These are phyloP conservation scores for Nematodospora anomalae DNA, from an alignment of 1,139 yeast species.

Conservation along the genomic window DNA sequence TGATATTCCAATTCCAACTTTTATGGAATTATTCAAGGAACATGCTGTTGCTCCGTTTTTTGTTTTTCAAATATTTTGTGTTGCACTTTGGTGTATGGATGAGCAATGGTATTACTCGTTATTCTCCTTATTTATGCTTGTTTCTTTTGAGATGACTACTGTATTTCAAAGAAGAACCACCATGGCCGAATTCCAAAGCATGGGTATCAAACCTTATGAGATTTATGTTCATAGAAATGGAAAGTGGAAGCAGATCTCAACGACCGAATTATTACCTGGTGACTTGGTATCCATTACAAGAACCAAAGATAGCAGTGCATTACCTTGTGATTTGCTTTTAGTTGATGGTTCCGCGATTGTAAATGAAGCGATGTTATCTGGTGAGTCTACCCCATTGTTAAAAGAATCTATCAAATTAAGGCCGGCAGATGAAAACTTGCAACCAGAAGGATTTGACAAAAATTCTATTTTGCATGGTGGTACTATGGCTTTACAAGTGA, in stretches of 20 bases:
- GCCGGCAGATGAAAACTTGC: conserved; percentile 66
- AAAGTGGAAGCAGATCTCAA: conserved; percentile 68
- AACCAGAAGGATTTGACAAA: conserved; percentile 82
- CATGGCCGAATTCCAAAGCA: conserved; percentile 90
- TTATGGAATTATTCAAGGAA: conserved; percentile 86
- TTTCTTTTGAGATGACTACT: conserved; percentile 90
- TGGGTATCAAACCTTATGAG: conserved; percentile 93
- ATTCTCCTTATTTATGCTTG: conserved; percentile 87
- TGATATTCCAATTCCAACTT: conserved; percentile 94
- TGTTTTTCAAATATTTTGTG: conserved; percentile 94
- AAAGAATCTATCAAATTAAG: conserved; percentile 89
- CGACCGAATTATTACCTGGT: conserved; percentile 84
- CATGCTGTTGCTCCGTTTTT: conserved; percentile 99
- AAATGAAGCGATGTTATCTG: conserved; percentile 97
- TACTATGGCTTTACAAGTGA: conserved; percentile 91
- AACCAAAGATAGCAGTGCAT: conserved; percentile 85
- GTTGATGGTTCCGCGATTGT: conserved; percentile 89
- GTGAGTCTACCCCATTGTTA: conserved; percentile 95
- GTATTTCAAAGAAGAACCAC: conserved; percentile 95
- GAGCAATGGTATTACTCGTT: conserved; percentile 96
- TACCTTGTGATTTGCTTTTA: conserved; percentile 92
- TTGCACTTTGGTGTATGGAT: conserved; percentile 94
- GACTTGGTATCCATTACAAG: conserved; percentile 87
- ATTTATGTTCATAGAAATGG: conserved; percentile 70
- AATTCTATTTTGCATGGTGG: conserved; percentile 94